Base-by-base conservation (phyloP, 2,329 filamentous ascomycete genomes). In the Tolypocladium tropicale region DNA sequence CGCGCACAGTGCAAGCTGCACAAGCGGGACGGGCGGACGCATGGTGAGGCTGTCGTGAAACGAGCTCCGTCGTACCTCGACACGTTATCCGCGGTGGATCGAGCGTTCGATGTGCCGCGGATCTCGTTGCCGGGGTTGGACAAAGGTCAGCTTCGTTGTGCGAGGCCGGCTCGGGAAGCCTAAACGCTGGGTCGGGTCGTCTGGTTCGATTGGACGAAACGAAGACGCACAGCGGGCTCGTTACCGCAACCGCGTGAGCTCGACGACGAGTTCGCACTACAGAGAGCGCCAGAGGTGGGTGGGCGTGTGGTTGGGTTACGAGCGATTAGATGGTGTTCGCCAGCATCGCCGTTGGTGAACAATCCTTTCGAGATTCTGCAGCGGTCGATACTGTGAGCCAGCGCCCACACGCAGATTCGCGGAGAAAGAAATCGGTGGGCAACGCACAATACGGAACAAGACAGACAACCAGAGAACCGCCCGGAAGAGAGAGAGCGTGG, bases 1-100 rank as follows among this genome's bases (percentile, higher is more conserved):
- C 55, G 73, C 69, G 70, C 75, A 80, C 64, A 81, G 64, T 61
- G 76, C 72, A 64, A 82, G 65, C 63, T 76, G 75, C 57, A 76
- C 63, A 48, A 80, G 61, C 57, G 73, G 53, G 48, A 66, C 59
- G 55, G 64, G 60, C 53, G 70, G 63, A 60, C 71, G 71, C 78
- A 80, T 80, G 58, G 61, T 70, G 68, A 53, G 50, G 54, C 16
- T 41, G 51, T 48, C 32, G 54, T 56, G 39, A 9, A 51, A 55
- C 49, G 34, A 28, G 41, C 34, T 51, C 34, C 37, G 49, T 51
- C 41, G 55, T 51, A 51, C 57, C 51, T 50, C 53, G 56, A 51
- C 34, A 18, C 25, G 34, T 49, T 41, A 36, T 41, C 50, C 33
- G 41, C 53, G 50, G 43, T 6, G 41, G 43, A 23, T 43, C 21